Conservation (phyloP, 2,329 filamentous ascomycete genomes). For the Aureobasidium melanogenum region DNA sequence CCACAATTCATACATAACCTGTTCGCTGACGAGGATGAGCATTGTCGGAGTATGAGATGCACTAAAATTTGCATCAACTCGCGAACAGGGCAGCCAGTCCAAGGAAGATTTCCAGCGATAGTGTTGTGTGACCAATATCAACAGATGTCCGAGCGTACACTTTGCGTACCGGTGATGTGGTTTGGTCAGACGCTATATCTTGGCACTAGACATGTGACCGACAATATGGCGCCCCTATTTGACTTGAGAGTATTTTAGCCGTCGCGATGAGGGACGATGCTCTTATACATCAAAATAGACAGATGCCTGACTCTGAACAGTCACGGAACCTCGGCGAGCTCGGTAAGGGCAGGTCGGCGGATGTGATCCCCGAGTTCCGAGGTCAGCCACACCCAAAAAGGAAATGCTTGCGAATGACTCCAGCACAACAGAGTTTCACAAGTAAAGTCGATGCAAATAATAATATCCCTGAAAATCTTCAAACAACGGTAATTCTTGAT, state of each 20-base stretch:
- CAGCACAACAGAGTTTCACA: background rate
- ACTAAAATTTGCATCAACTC: too few relatives aligned
- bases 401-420: slow-evolving; percentile 3
- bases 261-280: background rate
- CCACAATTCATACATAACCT: background rate
- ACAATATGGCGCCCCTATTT: background rate
- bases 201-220: background rate
- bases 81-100: too few relatives aligned
- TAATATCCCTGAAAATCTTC: background rate
- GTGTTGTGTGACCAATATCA: background rate
- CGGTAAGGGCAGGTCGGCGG: background rate
- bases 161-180: background rate
- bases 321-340: background rate
- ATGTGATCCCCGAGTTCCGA: background rate
- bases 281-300: background rate
- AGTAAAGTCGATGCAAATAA: background rate
- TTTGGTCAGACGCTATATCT: background rate
- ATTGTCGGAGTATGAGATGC: background rate
- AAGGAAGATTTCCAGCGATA: background rate
- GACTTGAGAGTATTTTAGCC: too few relatives aligned
- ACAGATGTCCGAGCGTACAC: background rate
- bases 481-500: background rate
- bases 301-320: background rate
- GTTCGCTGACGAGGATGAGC: background rate
- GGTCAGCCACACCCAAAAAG: background rate